These are phyloP conservation scores for Echeveria elegans DNA, from an alignment of 164 flowering plant genomes.

Conservation along the genomic window DNA sequence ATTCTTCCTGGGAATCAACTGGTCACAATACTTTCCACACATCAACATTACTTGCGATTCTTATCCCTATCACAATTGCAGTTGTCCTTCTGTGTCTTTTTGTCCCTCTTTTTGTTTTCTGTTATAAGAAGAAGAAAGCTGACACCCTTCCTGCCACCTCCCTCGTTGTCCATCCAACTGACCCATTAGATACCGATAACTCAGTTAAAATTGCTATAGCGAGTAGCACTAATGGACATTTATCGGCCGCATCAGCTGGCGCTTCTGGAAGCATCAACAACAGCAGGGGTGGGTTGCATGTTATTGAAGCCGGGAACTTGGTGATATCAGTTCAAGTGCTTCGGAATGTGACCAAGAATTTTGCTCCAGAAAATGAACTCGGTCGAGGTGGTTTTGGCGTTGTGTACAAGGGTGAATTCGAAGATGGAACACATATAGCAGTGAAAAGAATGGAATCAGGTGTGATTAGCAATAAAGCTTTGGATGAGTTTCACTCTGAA, in stretches of 20 bases:
- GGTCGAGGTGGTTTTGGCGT: slow-evolving; percentile 11
- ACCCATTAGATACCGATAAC: slow-evolving; percentile 47
- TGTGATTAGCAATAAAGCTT: not conserved
- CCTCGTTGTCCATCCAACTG: slow-evolving; percentile 55
- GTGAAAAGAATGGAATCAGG: slow-evolving; percentile 11
- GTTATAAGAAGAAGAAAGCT: slow-evolving; percentile 31
- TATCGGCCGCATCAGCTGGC: not conserved
- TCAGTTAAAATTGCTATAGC: slow-evolving; percentile 37
- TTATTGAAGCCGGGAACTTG: slow-evolving; percentile 6
- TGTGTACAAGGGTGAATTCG: not conserved
- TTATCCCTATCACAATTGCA: slow-evolving; percentile 38
- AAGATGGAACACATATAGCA: slow-evolving; percentile 10
- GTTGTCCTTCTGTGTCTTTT: slow-evolving; percentile 23
- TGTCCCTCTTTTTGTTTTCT: slow-evolving; percentile 30
- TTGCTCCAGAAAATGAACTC: slow-evolving; percentile 4
- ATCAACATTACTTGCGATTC: slow-evolving; percentile 24
- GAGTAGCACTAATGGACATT: slow-evolving; percentile 13
- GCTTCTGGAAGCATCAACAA: not conserved
- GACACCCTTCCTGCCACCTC: slow-evolving; percentile 26
- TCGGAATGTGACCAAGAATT: slow-evolving; percentile 8
- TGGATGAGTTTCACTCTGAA: slow-evolving; percentile 12
- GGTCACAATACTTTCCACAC: slow-evolving; percentile 16
- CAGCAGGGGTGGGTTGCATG: not conserved
- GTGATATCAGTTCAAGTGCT: slow-evolving; percentile 10
- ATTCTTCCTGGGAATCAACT: slow-evolving; percentile 11